Evolutionary conservation across 495 filamentous ascomycete genomes (phyloP), one percentile per base, ranked within the genome.

Genomic region (Aspergillus biplanus): DNA sequence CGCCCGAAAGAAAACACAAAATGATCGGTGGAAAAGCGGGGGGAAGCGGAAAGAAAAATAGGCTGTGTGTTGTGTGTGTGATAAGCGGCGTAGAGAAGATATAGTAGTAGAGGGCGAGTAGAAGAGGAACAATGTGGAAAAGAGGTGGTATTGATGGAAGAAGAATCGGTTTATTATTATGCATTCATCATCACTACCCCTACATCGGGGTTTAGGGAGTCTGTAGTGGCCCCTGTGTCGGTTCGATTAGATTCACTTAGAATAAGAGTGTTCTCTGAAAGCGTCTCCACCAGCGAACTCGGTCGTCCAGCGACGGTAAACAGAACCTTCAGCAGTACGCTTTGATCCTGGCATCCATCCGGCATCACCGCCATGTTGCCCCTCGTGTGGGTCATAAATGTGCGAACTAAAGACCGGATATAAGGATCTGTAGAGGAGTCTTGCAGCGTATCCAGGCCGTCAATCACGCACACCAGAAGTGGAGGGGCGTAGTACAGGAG

Each of bases 181-280:
- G 75, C 74, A 73, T 76, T 79, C 75, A 75, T 78, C 72, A 74
- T 76, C 59, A 77, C 73, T 35, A 70, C 69, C 47, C 73, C 75
- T 33, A 74, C 55, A 48, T 78, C 74, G 4, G 74, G 71, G 37
- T 68, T 62, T 12, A 75, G 65, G 5, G 66, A 27, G 16, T 76
- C 75, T 13, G 68, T 62, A 6, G 65, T 33, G 1, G 69, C 48
- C 48, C 58, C 58, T 61, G 68, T 65, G 42, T 69, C 62, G 0
- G 68, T 42, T 35, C 64, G 61, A 53, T 67, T 74, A 7, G 74
- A 65, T 55, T 80, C 72, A 58, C 61, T 69, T 33, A 77, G 62
- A 21, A 73, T 66, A 12, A 75, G 70, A 21, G 73, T 68, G 52
- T 75, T 76, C 58, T 80, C 76, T 6, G 76, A 73, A 65, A 80